Evolutionary conservation across 2,329 filamentous ascomycete species (phyloP).

Genomic region (Pyrenochaeta sp.): DNA sequence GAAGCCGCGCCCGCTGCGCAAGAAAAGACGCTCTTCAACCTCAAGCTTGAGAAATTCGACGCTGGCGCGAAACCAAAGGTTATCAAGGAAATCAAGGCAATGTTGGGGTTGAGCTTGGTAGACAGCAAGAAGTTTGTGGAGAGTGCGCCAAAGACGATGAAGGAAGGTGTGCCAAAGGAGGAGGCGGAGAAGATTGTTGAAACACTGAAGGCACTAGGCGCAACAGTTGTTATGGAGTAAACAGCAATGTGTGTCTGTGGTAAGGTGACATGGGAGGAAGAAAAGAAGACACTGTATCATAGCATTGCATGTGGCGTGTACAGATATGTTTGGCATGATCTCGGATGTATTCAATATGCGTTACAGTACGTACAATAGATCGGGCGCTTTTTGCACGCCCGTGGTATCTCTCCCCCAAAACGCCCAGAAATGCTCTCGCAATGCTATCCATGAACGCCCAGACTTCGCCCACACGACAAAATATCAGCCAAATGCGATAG

Average conservation of each 20-base stretch:
- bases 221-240: constrained; percentile 91
- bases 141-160: constrained; percentile 96
- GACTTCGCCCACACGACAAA: background rate
- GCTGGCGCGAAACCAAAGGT: constrained; percentile 93
- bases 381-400: constrained; percentile 19
- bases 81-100: constrained; percentile 99
- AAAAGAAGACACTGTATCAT: constrained; percentile 40
- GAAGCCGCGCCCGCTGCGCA: constrained; percentile 88
- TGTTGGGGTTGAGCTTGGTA: constrained; percentile 94
- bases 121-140: constrained; percentile 99
- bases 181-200: constrained; percentile 99
- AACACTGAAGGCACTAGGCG: constrained; percentile 91
- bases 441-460: background rate
- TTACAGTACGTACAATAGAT: constrained; percentile 31
- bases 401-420: constrained; percentile 44
- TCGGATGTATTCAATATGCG: constrained; percentile 41
- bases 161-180: constrained; percentile 98
- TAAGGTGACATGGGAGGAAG: background rate
- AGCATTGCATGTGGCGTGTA: constrained; percentile 47
- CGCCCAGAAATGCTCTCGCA: constrained; percentile 22
- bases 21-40: constrained; percentile 95
- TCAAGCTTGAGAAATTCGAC: constrained; percentile 93
- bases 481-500: constrained; percentile 51
- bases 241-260: background rate
- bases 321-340: constrained; percentile 46